phyloP scores from a whole-genome alignment of 2,329 filamentous ascomycete genomes.

The Aschersonia sp. region DNA sequence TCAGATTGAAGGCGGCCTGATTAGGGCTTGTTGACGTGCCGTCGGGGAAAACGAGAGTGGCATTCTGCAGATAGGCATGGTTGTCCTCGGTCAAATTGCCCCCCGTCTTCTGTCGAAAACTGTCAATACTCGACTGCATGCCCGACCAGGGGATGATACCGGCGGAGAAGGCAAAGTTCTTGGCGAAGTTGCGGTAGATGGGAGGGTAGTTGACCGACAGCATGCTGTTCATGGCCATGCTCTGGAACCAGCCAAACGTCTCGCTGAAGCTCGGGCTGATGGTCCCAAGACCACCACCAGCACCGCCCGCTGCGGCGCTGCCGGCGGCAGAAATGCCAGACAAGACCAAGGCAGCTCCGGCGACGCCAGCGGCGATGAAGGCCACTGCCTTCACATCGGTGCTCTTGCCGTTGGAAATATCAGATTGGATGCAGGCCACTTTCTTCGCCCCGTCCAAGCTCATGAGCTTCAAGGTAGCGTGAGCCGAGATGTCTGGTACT shows the following conservation, averaged over 20 bases:
- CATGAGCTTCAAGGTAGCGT: conserved; percentile 65
- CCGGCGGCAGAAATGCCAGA: conserved; percentile 57
- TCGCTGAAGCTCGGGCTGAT: conserved; percentile 76
- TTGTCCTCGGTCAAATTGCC: conserved; percentile 76
- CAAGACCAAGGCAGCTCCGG: conserved; percentile 66
- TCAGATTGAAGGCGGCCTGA: conserved; percentile 28
- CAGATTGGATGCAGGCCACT: conserved; percentile 71
- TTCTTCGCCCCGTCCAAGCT: conserved; percentile 41
- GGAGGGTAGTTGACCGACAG: conserved; percentile 76
- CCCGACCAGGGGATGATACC: conserved; percentile 71
- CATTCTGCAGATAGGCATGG: conserved; percentile 58
- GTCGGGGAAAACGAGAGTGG: conserved; percentile 57
- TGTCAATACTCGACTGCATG: conserved; percentile 72
- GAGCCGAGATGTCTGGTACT: conserved; percentile 77
- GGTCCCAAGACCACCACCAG: conserved; percentile 25
- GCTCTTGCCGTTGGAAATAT: conserved; percentile 78
- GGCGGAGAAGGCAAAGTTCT: conserved; percentile 87
- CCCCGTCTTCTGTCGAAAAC: conserved; percentile 65
- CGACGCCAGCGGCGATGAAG: conserved; percentile 72
- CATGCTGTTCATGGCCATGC: conserved; percentile 93
- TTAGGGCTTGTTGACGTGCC: conserved; percentile 32
- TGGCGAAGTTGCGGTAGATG: conserved; percentile 77
- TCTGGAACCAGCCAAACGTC: conserved; percentile 80
- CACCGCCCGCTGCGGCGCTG: conserved; percentile 40
- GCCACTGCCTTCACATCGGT: conserved; percentile 60